These are phyloP conservation scores for Sclerotinia spermophila DNA, from an alignment of 2,329 filamentous ascomycete species.

Conservation along the genomic window DNA sequence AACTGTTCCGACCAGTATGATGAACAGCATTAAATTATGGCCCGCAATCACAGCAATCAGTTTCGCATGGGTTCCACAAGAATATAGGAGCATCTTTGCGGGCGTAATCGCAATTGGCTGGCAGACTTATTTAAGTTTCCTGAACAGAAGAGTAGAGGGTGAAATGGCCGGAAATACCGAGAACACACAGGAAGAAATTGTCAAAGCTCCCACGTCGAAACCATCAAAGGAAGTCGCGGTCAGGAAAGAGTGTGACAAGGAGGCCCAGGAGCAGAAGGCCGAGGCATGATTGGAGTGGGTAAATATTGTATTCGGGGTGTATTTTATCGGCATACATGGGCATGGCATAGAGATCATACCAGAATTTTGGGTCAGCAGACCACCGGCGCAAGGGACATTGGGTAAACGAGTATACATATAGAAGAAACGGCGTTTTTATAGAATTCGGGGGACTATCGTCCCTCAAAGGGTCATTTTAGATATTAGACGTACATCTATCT, in stretches of 20 bases:
- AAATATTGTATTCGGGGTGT: neutral
- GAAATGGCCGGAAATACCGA: constrained; percentile 34
- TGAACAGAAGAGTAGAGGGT: constrained; percentile 71
- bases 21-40: constrained; percentile 85
- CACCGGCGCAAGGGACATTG: neutral
- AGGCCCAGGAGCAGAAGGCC: constrained; percentile 1
- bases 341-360: neutral
- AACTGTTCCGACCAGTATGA: constrained; percentile 71
- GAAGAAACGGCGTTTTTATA: neutral
- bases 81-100: constrained; percentile 77
- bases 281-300: neutral
- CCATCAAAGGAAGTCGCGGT: neutral
- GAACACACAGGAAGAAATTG: neutral
- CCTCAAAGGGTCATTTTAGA: neutral
- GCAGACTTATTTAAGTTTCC: constrained; percentile 84
- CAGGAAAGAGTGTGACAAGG: neutral
- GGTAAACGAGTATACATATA: neutral
- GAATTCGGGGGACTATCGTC: neutral
- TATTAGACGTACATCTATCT: neutral
- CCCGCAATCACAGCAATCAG: constrained; percentile 81
- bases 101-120: constrained; percentile 79
- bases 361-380: neutral
- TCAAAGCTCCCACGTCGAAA: neutral
- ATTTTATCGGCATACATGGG: neutral
- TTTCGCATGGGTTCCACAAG: constrained; percentile 76